These are phyloP conservation scores for Intubia oerlemansii DNA, from an alignment of 2,329 filamentous ascomycete species.

Conservation along the genomic window DNA sequence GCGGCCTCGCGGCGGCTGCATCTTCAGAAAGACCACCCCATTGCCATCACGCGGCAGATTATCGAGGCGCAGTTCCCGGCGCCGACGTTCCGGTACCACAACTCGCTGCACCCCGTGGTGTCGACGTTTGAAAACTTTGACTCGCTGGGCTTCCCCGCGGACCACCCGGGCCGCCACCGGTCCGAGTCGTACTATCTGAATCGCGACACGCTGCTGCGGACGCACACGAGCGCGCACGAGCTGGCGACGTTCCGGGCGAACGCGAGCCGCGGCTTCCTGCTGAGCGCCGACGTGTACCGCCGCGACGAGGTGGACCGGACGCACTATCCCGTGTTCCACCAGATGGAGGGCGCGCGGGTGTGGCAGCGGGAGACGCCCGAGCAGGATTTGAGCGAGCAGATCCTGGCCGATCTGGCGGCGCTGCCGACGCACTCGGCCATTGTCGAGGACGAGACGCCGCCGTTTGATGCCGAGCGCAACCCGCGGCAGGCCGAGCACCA, in stretches of 20 bases:
- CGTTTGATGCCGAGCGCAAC: constrained; percentile 58
- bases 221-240: constrained; percentile 89
- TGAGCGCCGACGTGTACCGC: constrained; percentile 87
- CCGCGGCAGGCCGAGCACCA: constrained; percentile 59
- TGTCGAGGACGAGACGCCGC: constrained; percentile 68
- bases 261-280: constrained; percentile 55
- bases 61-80: constrained; percentile 74
- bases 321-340: constrained; percentile 94
- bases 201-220: constrained; percentile 60
- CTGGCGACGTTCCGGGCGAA: constrained; percentile 57
- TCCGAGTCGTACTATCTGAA: constrained; percentile 97
- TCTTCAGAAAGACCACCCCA: constrained; percentile 72
- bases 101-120: constrained; percentile 64
- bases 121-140: constrained; percentile 82
- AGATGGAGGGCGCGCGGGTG: constrained; percentile 87
- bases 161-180: constrained; percentile 70
- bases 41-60: constrained; percentile 75
- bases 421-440: constrained; percentile 54
- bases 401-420: constrained; percentile 47
- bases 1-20: constrained; percentile 65
- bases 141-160: constrained; percentile 71
- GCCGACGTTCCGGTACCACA: constrained; percentile 55
- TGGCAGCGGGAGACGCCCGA: constrained; percentile 48
- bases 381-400: constrained; percentile 37
- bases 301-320: constrained; percentile 86